A percentile compares a stretch with the other conserved stretches of the same genome.
Conservation (phyloP, 331 rosid genomes). For the Rosa hybrid region DNA sequence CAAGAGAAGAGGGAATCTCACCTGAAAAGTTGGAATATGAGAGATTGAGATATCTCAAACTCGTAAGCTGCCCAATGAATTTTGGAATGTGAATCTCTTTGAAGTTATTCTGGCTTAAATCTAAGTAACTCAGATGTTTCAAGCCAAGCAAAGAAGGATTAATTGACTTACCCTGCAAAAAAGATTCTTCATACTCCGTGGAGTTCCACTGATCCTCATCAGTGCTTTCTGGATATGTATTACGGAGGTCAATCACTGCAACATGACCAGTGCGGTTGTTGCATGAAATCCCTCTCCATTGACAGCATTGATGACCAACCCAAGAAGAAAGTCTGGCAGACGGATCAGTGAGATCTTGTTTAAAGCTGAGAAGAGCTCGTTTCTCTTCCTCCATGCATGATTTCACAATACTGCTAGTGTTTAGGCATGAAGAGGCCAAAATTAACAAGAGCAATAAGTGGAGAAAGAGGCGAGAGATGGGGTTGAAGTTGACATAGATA, state of each 20-base stretch:
- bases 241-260: neutral
- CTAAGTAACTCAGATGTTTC: slow-evolving; percentile 11
- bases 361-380: no score
- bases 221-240: neutral
- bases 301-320: no score
- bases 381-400: neutral
- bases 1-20: slow-evolving; percentile 3
- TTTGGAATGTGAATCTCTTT: neutral
- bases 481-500: neutral
- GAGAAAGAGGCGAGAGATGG: neutral
- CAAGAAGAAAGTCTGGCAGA: no score
- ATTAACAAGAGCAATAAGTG: neutral
- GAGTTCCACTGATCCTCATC: neutral
- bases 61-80: slow-evolving; percentile 6
- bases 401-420: neutral
- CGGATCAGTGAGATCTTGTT: no score
- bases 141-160: slow-evolving; percentile 16
- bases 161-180: neutral
- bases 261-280: neutral
- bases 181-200: no score
- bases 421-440: neutral
- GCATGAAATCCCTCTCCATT: no score
- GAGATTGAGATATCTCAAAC: slow-evolving; percentile 9
- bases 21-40: neutral
- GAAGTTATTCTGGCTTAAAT: slow-evolving; percentile 9